A percentile compares a stretch with the other conserved stretches of the same genome.
phyloP scores from a whole-genome alignment of 169 alveolate genomes.

The Cryptosporidium bovis region DNA sequence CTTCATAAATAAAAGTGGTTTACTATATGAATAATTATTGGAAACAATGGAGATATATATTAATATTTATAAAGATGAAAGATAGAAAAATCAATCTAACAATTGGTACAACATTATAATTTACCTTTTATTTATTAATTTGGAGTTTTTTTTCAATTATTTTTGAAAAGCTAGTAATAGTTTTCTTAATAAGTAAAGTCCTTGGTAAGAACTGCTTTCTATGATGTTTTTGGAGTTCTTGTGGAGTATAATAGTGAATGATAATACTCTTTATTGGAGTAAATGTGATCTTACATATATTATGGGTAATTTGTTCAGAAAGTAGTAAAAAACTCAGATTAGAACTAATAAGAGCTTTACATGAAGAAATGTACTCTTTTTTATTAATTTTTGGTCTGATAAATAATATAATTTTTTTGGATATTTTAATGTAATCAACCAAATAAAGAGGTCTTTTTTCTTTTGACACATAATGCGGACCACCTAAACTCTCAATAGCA shows the following conservation, averaged over 20 bases:
- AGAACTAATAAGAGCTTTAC: conserved; percentile 8
- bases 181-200: conserved; percentile 3
- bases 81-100: too few species aligned
- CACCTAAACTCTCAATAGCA: conserved; percentile 10
- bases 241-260: conserved; percentile 33
- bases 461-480: background rate
- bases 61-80: too few species aligned
- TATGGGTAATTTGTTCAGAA: background rate
- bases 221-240: conserved; percentile 30
- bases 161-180: conserved; percentile 17
- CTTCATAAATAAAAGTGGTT: too few species aligned
- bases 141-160: conserved; percentile 30
- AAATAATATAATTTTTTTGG: conserved; percentile 22
- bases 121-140: background rate
- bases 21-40: too few species aligned
- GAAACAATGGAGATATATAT: too few species aligned
- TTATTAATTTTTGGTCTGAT: conserved; percentile 36
- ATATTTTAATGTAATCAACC: conserved; percentile 8
- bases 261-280: conserved; percentile 2
- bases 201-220: conserved; percentile 46
- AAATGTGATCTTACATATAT: conserved; percentile 18
- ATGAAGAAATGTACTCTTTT: conserved; percentile 26
- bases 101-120: too few species aligned
- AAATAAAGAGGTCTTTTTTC: background rate
- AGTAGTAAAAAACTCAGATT: background rate